These are phyloP conservation scores for Simmondsia chinensis DNA, from an alignment of 148 eudicot species.

Conservation along the genomic window DNA sequence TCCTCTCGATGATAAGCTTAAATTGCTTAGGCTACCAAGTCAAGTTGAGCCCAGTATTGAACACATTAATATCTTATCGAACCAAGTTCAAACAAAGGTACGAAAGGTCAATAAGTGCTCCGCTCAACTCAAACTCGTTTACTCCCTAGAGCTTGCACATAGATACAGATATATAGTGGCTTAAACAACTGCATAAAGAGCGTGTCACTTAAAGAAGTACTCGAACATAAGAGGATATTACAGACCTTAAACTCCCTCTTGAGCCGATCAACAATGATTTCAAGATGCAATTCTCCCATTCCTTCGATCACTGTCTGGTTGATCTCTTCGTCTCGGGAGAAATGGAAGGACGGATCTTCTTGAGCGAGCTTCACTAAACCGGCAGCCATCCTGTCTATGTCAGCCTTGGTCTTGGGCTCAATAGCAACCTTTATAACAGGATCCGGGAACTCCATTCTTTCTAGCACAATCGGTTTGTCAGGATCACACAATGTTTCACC, in stretches of 20 bases:
- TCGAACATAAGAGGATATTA: conserved; percentile 1
- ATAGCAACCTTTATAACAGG: conserved; percentile 99
- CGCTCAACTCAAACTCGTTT: too few species aligned
- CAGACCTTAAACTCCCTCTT: conserved; percentile 91
- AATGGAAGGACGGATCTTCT: conserved; percentile 99
- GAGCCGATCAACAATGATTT: conserved; percentile 94
- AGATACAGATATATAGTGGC: neutral
- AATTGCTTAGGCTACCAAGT: too few species aligned
- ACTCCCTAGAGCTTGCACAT: neutral
- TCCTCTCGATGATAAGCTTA: too few species aligned
- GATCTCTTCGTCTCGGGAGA: conserved; percentile 88
- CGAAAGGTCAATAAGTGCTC: too few species aligned
- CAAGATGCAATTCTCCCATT: conserved; percentile 99
- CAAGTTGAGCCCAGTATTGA: too few species aligned
- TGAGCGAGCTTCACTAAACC: conserved; percentile 94
- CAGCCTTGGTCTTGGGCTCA: conserved; percentile 98
- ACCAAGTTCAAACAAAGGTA: conserved; percentile 3
- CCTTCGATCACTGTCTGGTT: conserved; percentile 97
- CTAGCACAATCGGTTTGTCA: conserved; percentile 74
- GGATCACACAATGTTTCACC: conserved; percentile 92
- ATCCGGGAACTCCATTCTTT: conserved; percentile 98
- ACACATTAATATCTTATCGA: too few species aligned
- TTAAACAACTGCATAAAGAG: too few species aligned
- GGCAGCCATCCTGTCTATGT: conserved; percentile 77
- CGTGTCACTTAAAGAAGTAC: too few species aligned